These are phyloP conservation scores for Collybia mongolica DNA, from an alignment of 768 basidiomycete species.

Conservation along the genomic window DNA sequence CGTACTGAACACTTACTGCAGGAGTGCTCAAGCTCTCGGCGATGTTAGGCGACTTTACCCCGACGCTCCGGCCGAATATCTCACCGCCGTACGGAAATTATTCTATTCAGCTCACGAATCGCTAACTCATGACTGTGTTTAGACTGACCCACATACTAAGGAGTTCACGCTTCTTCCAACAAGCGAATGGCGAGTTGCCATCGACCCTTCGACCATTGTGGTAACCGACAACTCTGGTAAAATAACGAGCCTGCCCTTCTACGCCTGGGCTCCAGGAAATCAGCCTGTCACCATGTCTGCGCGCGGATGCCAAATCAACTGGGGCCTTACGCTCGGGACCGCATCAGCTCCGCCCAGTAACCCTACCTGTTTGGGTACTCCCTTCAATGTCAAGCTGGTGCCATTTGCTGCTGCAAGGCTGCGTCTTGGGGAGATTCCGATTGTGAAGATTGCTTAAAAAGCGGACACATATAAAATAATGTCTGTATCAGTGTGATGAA, in stretches of 20 bases:
- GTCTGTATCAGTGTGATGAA: no score
- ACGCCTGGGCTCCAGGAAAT: constrained; percentile 37
- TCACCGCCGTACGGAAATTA: constrained; percentile 30
- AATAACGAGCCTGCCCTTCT: constrained; percentile 29
- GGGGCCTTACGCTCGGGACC: constrained; percentile 29
- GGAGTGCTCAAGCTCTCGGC: constrained; percentile 34
- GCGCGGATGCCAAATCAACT: constrained; percentile 35
- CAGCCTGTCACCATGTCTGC: constrained; percentile 39
- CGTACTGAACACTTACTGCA: constrained; percentile 3
- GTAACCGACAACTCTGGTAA: constrained; percentile 28
- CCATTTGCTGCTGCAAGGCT: constrained; percentile 39
- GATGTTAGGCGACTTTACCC: constrained; percentile 34
- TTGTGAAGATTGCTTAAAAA: constrained; percentile 20
- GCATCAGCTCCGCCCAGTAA: constrained; percentile 34
- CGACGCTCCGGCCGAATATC: constrained; percentile 30
- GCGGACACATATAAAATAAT: no score
- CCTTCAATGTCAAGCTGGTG: constrained; percentile 33
- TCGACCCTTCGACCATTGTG: constrained; percentile 34
- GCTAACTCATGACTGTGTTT: neutral
- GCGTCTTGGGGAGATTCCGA: constrained; percentile 39
- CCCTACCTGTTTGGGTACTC: constrained; percentile 31
- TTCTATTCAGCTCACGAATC: neutral
- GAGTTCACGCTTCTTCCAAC: constrained; percentile 39
- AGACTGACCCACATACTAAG: constrained; percentile 38
- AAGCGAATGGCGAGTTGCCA: constrained; percentile 35